Percentiles rank a stretch among this genome's conserved stretches.
These are phyloP conservation scores for Russula griseocarnosa DNA, from an alignment of 768 basidiomycete genomes.

Conservation along the genomic window DNA sequence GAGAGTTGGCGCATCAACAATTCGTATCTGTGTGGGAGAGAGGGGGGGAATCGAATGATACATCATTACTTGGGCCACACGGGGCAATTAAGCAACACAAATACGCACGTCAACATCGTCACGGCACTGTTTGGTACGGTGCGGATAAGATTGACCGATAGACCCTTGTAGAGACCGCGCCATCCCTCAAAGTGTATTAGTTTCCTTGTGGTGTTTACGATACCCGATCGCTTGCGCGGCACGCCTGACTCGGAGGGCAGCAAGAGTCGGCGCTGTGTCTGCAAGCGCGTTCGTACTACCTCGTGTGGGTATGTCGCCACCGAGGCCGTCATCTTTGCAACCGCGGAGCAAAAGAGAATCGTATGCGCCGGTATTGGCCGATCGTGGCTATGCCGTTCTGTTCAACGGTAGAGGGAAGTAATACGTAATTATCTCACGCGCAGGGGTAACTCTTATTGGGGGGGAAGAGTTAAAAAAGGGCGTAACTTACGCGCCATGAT, in stretches of 20 bases:
- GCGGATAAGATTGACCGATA: constrained; percentile 89
- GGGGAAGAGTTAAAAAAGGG: not conserved
- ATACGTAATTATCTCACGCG: not conserved
- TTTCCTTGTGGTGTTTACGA: constrained; percentile 66
- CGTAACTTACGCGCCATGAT: constrained; percentile 65
- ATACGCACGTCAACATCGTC: constrained; percentile 84
- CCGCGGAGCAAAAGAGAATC: constrained; percentile 87
- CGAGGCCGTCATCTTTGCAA: constrained; percentile 94
- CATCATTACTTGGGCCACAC: not conserved
- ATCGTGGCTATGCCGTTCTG: constrained; percentile 23
- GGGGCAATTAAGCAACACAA: not conserved
- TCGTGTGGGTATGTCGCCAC: constrained; percentile 97
- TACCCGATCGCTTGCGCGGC: constrained; percentile 61
- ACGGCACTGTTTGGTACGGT: constrained; percentile 97
- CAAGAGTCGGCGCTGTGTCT: constrained; percentile 64
- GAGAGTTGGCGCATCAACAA: constrained; percentile 39
- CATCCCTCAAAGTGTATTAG: constrained; percentile 83
- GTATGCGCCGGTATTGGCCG: constrained; percentile 49
- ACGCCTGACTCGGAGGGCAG: constrained; percentile 47
- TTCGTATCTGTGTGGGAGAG: constrained; percentile 40
- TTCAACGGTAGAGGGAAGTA: too few relatives aligned
- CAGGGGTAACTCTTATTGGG: not conserved
- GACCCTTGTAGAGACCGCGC: constrained; percentile 85
- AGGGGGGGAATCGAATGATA: not conserved
- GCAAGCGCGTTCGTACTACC: constrained; percentile 95